Evolutionary conservation across 768 basidiomycete species (phyloP), one percentile per base, ranked within the genome.

Genomic region (Phlebiopsis flavidoalba): DNA sequence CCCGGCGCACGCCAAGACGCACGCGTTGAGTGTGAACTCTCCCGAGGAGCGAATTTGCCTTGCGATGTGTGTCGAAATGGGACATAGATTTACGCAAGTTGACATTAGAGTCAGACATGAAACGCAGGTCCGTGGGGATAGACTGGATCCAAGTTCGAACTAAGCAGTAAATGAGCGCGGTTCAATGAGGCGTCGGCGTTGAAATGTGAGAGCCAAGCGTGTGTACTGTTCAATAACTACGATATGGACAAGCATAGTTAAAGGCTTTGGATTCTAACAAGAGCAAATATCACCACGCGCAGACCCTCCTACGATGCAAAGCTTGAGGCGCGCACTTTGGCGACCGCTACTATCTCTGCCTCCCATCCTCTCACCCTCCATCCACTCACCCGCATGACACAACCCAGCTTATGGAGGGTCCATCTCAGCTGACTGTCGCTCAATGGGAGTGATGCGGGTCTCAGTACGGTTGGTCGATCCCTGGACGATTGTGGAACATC

Each of bases 401-500:
- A 48, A 35, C 5, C 14, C 36, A 11, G 21, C n/a, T 12, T n/a
- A 70, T 72, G 63, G 88, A 91, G 63, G 80, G 80, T 43, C 80
- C 83, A 58, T 76, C 79, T 0, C 89, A 92, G 71, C 75, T 87
- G 40, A n/a, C 70, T 93, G 46, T 87, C 91, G 3, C 77, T 93
- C 65, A 93, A 93, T n/a, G n/a, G n/a, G n/a, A 73, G 91, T 93
- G 60, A 93, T 93, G 88, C 83, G 91, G 57, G 82, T 91, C 60
- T 93, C 91, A 71, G 91, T 93, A 75, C 73, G n/a, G 90, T 85
- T 45, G 53, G 24, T 54, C 8, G 53, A 49, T 62, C 8, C 37
- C 36, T 45, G 51, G 57, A 36, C 33, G n/a, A n/a, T n/a, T n/a
- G n/a, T 52, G 11, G 52, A 6, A n/a, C n/a, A n/a, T n/a, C n/a